These are phyloP conservation scores for Lyophyllum semitale DNA, from an alignment of 768 basidiomycete species.

Conservation along the genomic window DNA sequence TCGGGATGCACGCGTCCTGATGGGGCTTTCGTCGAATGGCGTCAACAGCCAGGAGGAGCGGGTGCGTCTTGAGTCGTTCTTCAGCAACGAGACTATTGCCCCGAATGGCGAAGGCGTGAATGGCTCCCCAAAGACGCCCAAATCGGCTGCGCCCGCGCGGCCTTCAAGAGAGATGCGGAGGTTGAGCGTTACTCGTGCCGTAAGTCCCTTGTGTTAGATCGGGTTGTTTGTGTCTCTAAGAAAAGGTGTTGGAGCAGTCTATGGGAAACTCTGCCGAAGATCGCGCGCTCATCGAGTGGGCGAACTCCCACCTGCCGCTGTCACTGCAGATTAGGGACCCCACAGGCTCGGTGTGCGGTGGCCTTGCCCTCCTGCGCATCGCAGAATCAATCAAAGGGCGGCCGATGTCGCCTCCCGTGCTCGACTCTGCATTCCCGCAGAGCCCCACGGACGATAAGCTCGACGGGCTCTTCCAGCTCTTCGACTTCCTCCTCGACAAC, in stretches of 20 bases:
- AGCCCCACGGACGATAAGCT: slow-evolving; percentile 75
- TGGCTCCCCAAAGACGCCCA: slow-evolving; percentile 15
- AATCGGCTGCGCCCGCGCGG: slow-evolving; percentile 52
- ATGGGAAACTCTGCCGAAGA: slow-evolving; percentile 31
- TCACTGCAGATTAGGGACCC: slow-evolving; percentile 57
- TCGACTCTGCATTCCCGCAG: slow-evolving; percentile 76
- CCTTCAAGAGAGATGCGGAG: slow-evolving; percentile 69
- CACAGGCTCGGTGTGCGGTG: slow-evolving; percentile 51
- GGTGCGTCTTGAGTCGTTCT: slow-evolving; percentile 56
- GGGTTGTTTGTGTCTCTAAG: slow-evolving; percentile 6
- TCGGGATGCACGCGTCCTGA: slow-evolving; percentile 76
- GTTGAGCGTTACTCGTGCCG: slow-evolving; percentile 28
- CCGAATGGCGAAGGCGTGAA: slow-evolving; percentile 18
- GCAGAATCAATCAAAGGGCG: slow-evolving; percentile 79
- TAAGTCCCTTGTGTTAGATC: slow-evolving; percentile 24
- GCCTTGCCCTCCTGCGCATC: slow-evolving; percentile 80
- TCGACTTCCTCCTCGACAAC: slow-evolving; percentile 91
- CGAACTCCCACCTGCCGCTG: slow-evolving; percentile 79
- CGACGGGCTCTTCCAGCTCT: slow-evolving; percentile 84
- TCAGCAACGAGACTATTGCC: slow-evolving; percentile 40
- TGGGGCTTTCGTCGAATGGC: slow-evolving; percentile 53
- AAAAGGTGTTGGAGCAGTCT: slow-evolving; percentile 3
- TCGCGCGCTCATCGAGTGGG: slow-evolving; percentile 77
- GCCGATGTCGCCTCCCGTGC: slow-evolving; percentile 68
- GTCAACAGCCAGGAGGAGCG: slow-evolving; percentile 49